Conservation (phyloP, 148 eudicot species). For the Chenopodium album region DNA sequence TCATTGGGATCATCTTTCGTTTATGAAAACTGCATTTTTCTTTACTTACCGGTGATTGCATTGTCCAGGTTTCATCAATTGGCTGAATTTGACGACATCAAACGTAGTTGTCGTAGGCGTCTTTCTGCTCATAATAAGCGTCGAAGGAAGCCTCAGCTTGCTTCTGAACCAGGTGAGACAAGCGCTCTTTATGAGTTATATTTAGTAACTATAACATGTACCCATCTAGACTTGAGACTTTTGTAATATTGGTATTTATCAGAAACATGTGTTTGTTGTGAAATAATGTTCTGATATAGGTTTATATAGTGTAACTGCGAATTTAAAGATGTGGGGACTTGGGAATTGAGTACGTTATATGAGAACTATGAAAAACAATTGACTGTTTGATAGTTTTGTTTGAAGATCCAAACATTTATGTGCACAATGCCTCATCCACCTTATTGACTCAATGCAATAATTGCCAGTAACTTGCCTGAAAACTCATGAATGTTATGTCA, state of each 20-base stretch:
- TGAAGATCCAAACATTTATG: background rate
- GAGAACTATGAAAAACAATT: background rate
- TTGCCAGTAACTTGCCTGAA: conserved; percentile 1
- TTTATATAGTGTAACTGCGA: background rate
- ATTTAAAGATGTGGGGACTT: background rate
- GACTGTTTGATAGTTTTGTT: background rate
- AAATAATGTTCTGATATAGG: background rate
- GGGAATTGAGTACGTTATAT: background rate
- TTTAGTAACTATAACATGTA: background rate
- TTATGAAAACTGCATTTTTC: background rate
- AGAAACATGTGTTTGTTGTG: background rate
- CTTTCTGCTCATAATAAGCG: conserved; percentile 89
- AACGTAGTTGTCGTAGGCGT: conserved; percentile 89
- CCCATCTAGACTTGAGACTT: background rate
- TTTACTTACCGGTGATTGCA: conserved; percentile 11
- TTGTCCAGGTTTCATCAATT: conserved; percentile 67
- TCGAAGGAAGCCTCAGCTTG: conserved; percentile 60
- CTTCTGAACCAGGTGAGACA: conserved; percentile 35
- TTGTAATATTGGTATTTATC: background rate
- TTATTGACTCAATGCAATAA: background rate
- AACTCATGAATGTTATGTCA: background rate
- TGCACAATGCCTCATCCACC: background rate
- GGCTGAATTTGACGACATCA: conserved; percentile 81
- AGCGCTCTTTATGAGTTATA: conserved; percentile 27
- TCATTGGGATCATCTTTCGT: background rate